Percentiles rank a stretch among this genome's conserved stretches.
Conservation (phyloP, 208 protist genomes). For the Crithidia mellificae region DNA sequence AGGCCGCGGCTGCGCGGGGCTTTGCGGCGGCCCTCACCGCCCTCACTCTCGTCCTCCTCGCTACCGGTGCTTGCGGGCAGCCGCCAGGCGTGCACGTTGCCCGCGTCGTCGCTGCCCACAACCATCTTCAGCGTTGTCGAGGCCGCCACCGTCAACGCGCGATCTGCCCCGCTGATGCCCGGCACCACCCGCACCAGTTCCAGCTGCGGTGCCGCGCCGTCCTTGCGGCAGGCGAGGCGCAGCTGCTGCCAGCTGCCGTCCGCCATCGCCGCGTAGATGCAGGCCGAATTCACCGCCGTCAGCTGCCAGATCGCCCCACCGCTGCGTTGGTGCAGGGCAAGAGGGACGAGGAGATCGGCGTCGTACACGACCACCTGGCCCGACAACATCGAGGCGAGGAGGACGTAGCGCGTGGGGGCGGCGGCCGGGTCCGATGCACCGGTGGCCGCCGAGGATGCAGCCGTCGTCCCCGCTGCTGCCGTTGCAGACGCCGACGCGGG, state of each 20-base stretch:
- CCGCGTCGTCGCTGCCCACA: constrained; percentile 78
- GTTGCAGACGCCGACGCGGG: constrained; percentile 1
- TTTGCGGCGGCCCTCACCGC: not conserved
- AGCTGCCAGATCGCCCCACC: constrained; percentile 85
- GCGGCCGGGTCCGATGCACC: not conserved
- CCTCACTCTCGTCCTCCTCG: not conserved
- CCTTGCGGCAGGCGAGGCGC: constrained; percentile 30
- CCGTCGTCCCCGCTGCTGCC: not conserved
- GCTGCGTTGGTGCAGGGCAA: constrained; percentile 77
- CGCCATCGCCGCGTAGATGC: constrained; percentile 49
- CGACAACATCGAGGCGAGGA: constrained; percentile 77
- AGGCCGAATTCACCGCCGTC: constrained; percentile 33
- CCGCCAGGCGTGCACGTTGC: constrained; percentile 80
- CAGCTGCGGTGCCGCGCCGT: constrained; percentile 27
- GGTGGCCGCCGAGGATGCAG: not conserved
- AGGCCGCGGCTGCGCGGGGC: constrained; percentile 28
- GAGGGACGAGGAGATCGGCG: constrained; percentile 61
- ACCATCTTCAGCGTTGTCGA: constrained; percentile 34
- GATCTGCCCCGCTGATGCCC: constrained; percentile 74
- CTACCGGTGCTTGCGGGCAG: constrained; percentile 8
- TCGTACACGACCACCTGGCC: constrained; percentile 85
- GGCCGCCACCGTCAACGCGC: constrained; percentile 68
- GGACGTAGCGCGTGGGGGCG: constrained; percentile 16
- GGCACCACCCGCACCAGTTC: constrained; percentile 75
- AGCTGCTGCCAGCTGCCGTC: constrained; percentile 58